Conservation (phyloP, 2,329 filamentous ascomycete species). For the Lachnellula arida region DNA sequence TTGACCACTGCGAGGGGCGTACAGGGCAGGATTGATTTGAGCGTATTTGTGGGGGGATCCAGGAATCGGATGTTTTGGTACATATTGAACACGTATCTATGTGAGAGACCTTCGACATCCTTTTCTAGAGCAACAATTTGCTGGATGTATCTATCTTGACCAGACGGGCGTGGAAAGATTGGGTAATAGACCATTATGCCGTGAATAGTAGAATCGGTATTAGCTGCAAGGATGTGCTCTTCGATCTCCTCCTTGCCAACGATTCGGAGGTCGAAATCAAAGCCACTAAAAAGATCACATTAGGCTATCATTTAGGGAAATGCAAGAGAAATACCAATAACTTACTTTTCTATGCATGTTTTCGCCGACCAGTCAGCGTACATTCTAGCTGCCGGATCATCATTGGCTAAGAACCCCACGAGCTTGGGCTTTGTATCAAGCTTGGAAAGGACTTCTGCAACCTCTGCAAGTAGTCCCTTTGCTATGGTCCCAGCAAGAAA, state of each 20-base stretch:
- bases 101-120: conserved; percentile 92
- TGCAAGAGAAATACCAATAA: conserved; percentile 14
- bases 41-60: conserved; percentile 68
- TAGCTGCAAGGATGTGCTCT: conserved; percentile 80
- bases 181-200: conserved; percentile 98
- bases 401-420: conserved; percentile 88
- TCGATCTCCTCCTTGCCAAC: conserved; percentile 86
- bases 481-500: conserved; percentile 84
- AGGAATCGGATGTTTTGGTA: conserved; percentile 97
- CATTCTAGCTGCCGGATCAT: conserved; percentile 83
- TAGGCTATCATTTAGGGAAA: not conserved
- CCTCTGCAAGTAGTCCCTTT: conserved; percentile 73
- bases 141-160: conserved; percentile 92
- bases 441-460: conserved; percentile 67
- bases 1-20: conserved; percentile 95
- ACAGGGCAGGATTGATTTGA: conserved; percentile 92
- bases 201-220: conserved; percentile 71
- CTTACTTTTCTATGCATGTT: conserved; percentile 94
- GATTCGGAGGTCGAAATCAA: conserved; percentile 79
- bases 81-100: conserved; percentile 98
- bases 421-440: conserved; percentile 72
- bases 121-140: conserved; percentile 87
- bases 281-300: conserved; percentile 56
- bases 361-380: conserved; percentile 98
- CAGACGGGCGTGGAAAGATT: conserved; percentile 75